phyloP scores from a whole-genome alignment of 2,329 filamentous ascomycete species.

The Beauveria varroae region DNA sequence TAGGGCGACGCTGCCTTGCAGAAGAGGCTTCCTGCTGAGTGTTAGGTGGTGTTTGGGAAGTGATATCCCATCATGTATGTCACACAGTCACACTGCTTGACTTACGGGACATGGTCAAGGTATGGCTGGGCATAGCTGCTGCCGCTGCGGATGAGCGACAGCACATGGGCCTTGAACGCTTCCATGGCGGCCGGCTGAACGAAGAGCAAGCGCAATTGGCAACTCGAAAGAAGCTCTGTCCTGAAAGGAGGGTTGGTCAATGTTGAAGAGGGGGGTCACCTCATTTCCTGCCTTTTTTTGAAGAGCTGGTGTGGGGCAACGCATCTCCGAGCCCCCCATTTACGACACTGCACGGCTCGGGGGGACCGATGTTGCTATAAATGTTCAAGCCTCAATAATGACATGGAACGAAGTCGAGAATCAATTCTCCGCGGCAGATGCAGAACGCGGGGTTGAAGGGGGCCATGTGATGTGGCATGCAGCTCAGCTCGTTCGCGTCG shows the following conservation, averaged over 20 bases:
- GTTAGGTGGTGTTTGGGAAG: background rate
- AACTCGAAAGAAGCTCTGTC: background rate
- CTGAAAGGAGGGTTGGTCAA: background rate
- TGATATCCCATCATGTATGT: background rate
- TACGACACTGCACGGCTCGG: background rate
- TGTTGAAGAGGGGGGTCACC: background rate
- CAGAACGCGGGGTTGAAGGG: background rate
- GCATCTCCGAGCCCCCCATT: background rate
- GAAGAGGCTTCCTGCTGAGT: slow-evolving; percentile 17
- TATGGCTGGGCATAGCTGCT: slow-evolving; percentile 3
- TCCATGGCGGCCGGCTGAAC: background rate
- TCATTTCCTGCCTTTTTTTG: slow-evolving; percentile 4
- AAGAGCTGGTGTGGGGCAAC: slow-evolving; percentile 5
- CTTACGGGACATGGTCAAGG: slow-evolving; percentile 9
- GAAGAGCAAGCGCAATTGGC: background rate
- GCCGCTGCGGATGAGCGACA: slow-evolving; percentile 5
- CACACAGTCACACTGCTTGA: background rate
- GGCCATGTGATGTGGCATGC: background rate
- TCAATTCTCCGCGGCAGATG: background rate
- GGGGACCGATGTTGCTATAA: background rate
- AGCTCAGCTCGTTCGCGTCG: background rate
- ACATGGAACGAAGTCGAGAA: background rate
- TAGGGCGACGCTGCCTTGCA: slow-evolving; percentile 24
- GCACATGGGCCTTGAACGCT: slow-evolving; percentile 2
- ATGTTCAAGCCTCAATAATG: background rate